Conservation (phyloP, 1,284 basidiomycete species). For the Rhodotorula sp. region DNA sequence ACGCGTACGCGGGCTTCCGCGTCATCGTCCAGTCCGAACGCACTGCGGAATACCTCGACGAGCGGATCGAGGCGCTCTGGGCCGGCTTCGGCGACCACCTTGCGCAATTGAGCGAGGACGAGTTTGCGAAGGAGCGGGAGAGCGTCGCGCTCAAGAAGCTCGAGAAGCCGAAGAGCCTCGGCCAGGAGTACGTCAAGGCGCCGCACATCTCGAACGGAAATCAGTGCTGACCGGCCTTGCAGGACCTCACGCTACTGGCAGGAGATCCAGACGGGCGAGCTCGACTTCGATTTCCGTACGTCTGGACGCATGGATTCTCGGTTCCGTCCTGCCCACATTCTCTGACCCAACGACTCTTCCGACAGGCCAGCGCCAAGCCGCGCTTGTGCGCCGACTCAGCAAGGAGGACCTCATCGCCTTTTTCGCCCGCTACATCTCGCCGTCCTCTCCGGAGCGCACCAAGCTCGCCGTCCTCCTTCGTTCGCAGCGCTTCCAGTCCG, state of each 20-base stretch:
- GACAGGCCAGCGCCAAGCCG: slow-evolving; percentile 61
- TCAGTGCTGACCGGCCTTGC: background rate
- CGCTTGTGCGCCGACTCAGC: slow-evolving; percentile 64
- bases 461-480: slow-evolving; percentile 44
- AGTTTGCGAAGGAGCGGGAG: slow-evolving; percentile 62
- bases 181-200: slow-evolving; percentile 57
- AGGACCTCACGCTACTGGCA: slow-evolving; percentile 61
- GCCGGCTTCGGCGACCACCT: slow-evolving; percentile 61
- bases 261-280: slow-evolving; percentile 71
- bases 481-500: slow-evolving; percentile 42
- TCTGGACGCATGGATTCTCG: background rate
- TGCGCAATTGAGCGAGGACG: slow-evolving; percentile 60
- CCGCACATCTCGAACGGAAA: background rate
- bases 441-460: slow-evolving; percentile 21
- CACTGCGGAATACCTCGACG: slow-evolving; percentile 78
- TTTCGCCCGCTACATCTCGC: slow-evolving; percentile 39
- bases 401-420: slow-evolving; percentile 77
- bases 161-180: slow-evolving; percentile 70
- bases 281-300: slow-evolving; percentile 62
- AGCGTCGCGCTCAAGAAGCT: slow-evolving; percentile 67
- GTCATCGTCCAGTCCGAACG: slow-evolving; percentile 90
- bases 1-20: slow-evolving; percentile 68
- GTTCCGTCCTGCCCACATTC: too few relatives aligned
- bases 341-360: background rate
- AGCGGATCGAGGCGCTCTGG: slow-evolving; percentile 83